Conservation (phyloP, 768 basidiomycete genomes). For the Tulasnella sp. region DNA sequence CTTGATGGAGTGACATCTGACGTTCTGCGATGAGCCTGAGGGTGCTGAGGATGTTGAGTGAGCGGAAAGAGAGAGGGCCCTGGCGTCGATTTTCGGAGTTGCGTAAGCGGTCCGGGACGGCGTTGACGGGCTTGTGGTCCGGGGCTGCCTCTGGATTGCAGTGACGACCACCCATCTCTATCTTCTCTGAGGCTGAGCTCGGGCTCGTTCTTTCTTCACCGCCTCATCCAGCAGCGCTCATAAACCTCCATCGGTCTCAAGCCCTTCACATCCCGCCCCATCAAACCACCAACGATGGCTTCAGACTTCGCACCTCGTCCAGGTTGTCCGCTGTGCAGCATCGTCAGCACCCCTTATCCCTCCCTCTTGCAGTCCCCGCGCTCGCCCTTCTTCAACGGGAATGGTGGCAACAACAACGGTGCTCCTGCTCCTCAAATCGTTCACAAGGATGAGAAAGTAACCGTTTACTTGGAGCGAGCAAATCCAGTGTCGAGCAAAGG, state of each 20-base stretch:
- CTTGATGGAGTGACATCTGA: not conserved
- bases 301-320: constrained; percentile 52
- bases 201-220: not conserved
- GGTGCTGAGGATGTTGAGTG: not conserved
- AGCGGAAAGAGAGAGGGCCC: not conserved
- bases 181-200: not conserved
- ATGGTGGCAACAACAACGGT: constrained; percentile 35
- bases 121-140: not conserved
- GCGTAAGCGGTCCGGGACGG: not conserved
- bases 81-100: not conserved
- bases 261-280: not conserved
- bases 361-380: constrained; percentile 47
- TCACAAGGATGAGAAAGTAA: constrained; percentile 75
- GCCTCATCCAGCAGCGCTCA: not conserved
- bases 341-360: constrained; percentile 55
- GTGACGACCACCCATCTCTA: not conserved
- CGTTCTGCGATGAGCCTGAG: not conserved
- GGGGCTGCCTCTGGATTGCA: not conserved
- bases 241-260: not conserved
- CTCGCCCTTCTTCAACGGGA: constrained; percentile 45
- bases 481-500: constrained; percentile 70
- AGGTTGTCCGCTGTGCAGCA: constrained; percentile 75
- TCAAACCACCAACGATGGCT: not conserved
- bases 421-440: constrained; percentile 57
- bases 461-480: constrained; percentile 64